Evolutionary conservation across 75 land plant species (phyloP), one percentile per base, ranked within the genome.

Genomic region (Selaginella tamariscina): DNA sequence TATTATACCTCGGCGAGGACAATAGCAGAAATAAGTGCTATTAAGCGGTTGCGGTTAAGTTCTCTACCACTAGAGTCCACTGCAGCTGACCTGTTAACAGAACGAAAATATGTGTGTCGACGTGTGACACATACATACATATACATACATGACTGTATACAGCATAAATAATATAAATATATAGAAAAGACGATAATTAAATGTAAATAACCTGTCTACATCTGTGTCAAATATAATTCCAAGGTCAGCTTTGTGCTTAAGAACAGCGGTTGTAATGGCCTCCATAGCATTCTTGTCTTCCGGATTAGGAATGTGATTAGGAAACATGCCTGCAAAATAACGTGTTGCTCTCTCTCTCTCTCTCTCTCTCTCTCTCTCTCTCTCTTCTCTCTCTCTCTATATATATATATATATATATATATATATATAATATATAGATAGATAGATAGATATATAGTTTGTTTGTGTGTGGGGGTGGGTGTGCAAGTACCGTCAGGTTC

Each of bases 171-270:
- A 5, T 5, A 31, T 1, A 27, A 30, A 72, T 18, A 0, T 63
- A 31, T 55, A 26, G 2, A 5, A 71, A n/a, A 2, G 63, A 64
- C 30, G 66, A 21, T 71, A 65, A 65, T n/a, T 32, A 27, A 68
- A 56, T 60, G 54, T 24, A 27, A 33, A 30, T 31, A 67, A 86
- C 98, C 98, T 82, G 74, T 94, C 98, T 65, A 94, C 98, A 83
- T 94, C 98, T 27, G 98, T 94, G 69, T 94, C 98, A 83, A 94
- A 94, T 2, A 94, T 87, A 62, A 94, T 85, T 27, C 98, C 98
- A 32, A 94, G 63, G 75, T 94, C 98, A 68, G 98, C 98, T 33
- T 85, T 83, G 55, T 84, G 84, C 32, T 85, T 80, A 56, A 79
- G 84, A 0, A 94, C 98, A 9, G 98, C 91, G 73, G 80, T 73